Evolutionary conservation across 306 rosid genomes (phyloP).

Genomic region (Cercis canadensis): DNA sequence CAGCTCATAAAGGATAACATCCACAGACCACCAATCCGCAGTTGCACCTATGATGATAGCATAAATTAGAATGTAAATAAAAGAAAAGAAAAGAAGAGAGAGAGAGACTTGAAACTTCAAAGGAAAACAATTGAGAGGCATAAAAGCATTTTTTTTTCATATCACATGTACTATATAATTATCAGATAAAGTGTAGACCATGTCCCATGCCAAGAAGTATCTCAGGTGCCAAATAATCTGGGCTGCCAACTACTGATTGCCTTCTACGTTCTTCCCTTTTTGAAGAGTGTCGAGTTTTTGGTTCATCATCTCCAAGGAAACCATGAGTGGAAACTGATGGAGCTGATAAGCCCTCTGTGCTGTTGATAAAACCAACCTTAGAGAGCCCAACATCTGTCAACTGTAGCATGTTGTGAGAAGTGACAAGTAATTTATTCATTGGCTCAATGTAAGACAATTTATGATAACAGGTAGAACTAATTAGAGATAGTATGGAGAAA

Average conservation of each 20-base stretch:
- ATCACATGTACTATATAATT: constrained; percentile 41
- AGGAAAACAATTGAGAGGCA: neutral
- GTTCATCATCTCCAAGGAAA: constrained; percentile 62
- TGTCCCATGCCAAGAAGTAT: constrained; percentile 99
- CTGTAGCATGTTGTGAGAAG: constrained; percentile 59
- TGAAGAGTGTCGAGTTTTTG: constrained; percentile 49
- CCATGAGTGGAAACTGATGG: constrained; percentile 58
- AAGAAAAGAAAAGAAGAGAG: neutral
- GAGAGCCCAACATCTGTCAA: constrained; percentile 99
- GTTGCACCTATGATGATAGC: constrained; percentile 68
- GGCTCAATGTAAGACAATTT: neutral
- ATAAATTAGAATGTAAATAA: constrained; percentile 28
- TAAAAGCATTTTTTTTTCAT: constrained; percentile 16
- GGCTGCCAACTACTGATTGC: constrained; percentile 87
- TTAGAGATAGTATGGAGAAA: constrained; percentile 8
- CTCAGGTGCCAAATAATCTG: constrained; percentile 99
- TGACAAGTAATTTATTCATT: constrained; percentile 29
- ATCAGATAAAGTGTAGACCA: constrained; percentile 56
- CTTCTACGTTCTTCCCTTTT: constrained; percentile 74
- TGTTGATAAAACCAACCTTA: constrained; percentile 94
- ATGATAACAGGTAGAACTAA: constrained; percentile 18
- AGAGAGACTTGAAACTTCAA: neutral
- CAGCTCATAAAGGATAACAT: constrained; percentile 88
- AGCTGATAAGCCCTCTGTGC: constrained; percentile 91
- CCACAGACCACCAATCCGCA: constrained; percentile 99